These are phyloP conservation scores for Penicillium herquei DNA, from an alignment of 495 filamentous ascomycete species.

Conservation along the genomic window DNA sequence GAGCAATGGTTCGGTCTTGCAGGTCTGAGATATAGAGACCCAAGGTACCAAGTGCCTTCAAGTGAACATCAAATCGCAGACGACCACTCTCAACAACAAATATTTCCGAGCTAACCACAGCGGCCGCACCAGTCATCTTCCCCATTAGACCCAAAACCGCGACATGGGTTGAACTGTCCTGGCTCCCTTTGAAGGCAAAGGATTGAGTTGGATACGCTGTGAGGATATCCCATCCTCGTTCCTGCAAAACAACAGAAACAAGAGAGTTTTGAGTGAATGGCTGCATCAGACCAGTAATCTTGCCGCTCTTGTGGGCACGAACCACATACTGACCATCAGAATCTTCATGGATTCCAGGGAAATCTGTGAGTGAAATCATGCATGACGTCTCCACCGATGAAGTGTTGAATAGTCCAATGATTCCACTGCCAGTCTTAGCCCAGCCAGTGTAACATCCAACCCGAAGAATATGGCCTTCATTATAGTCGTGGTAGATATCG, in stretches of 20 bases:
- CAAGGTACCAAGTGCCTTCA: conserved; percentile 81
- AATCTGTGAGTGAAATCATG: conserved; percentile 64
- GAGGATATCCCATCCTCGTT: conserved; percentile 77
- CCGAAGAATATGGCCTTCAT: conserved; percentile 69
- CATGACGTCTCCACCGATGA: conserved; percentile 55
- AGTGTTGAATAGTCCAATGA: conserved; percentile 85
- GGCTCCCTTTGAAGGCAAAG: conserved; percentile 45
- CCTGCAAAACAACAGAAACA: conserved; percentile 58
- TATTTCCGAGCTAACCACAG: conserved; percentile 60
- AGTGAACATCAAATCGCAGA: conserved; percentile 58
- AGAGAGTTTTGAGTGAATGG: conserved; percentile 35
- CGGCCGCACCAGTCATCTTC: conserved; percentile 88
- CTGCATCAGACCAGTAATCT: conserved; percentile 52
- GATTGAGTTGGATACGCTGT: conserved; percentile 63
- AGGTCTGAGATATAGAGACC: conserved; percentile 72
- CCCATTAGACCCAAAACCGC: conserved; percentile 78
- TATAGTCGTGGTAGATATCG: conserved; percentile 71
- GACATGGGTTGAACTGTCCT: conserved; percentile 36
- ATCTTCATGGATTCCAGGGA: conserved; percentile 61
- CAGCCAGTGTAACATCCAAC: conserved; percentile 70
- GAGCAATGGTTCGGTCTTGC: conserved; percentile 52
- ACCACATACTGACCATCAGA: conserved; percentile 60
- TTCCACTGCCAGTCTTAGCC: conserved; percentile 64
- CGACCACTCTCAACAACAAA: conserved; percentile 55
- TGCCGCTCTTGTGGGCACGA: conserved; percentile 66